Evolutionary conservation across 2,329 filamentous ascomycete genomes (phyloP), one percentile per base, ranked within the genome.

Genomic region (Thermoascus crustaceus): DNA sequence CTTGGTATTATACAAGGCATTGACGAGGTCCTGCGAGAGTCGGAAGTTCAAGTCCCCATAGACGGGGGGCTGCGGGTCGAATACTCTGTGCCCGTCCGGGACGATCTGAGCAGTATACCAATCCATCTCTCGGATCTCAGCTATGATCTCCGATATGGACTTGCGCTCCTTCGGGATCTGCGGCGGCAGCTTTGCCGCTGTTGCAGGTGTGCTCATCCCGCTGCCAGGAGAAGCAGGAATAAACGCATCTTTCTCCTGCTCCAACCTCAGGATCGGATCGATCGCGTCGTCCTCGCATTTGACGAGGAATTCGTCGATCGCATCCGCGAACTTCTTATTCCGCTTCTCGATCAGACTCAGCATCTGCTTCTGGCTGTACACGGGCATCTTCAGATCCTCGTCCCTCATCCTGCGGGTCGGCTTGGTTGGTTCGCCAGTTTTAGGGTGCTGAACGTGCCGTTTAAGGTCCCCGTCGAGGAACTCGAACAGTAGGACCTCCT

Each of bases 51-150:
- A 69, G 26, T 94, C 82, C 1, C 86, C 88, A 50, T 84, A 87
- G 0, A 88, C 73, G 0, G 89, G 71, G 45, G 81, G 76, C 50
- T 94, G 88, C 2, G 84, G 76, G 46, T 94, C 86, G 50, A 95
- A 93, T 0, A 94, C 84, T 21, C 88, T 76, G 64, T 95, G 87
- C 0, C 91, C 91, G 47, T 94, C 84, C 0, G 88, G 86, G 1
- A 96, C 88, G 44, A 98, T 87, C 60, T 98, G 91, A 0, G 80
- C 81, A 4, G 79, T 83, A 52, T 98, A 98, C 85, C 88, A 94
- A 16, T 88, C 72, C 48, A 82, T 75, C 6, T 76, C 73, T 50
- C 85, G 86, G 22, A 98, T 76, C 53, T 95, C 85, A 19, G 78
- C 69, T 2, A 98, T 71, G 21, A 98, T 96, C 34, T 94, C 83